Evolutionary conservation across 345 rosid genomes (phyloP), one percentile per base, ranked within the genome.

Genomic region (Eucalyptus erythrocorys): DNA sequence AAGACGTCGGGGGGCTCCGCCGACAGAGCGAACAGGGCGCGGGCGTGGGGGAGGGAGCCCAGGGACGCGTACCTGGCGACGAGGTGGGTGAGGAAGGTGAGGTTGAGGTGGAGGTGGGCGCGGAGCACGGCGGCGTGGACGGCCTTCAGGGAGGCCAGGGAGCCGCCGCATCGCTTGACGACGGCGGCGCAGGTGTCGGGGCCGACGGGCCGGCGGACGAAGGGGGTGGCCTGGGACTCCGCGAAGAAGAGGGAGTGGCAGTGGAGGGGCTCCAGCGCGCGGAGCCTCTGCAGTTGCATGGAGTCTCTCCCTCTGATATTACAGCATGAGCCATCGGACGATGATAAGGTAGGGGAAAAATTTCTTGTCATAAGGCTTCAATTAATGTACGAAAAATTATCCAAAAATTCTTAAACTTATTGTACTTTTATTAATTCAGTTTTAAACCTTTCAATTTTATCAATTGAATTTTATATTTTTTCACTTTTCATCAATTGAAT

Each of bases 21-120:
- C 47, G 84, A 76, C 15, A 22, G 84, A 15, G 84, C 49, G 89
- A 91, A 93, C 87, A 93, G 91, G n/a, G 88, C 55, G 87, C 86
- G 90, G 24, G 94, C 93, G 86, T 86, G 50, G 53, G 93, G 89
- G 80, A 90, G 48, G 91, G 92, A 92, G 66, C 89, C 91, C 17
- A 92, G 87, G 50, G 91, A 90, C 43, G 92, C 89, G 92, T 76
- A 76, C 82, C 82, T 76, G 81, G 93, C 66, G 61, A 92, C 64
- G 76, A 92, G 90, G 86, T 86, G 92, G 92, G 95, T 91, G 88
- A 86, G 55, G 89, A 90, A 86, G 89, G 51, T 89, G 88, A 91
- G 87, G 90, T 91, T 61, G 55, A 40, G 88, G 82, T 86, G 92
- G 66, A 80, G 90, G 84, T 85, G 47, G 87, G 88, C 87, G 51